These are phyloP conservation scores for Bipolaris gigantea DNA, from an alignment of 2,329 filamentous ascomycete genomes.

Conservation along the genomic window DNA sequence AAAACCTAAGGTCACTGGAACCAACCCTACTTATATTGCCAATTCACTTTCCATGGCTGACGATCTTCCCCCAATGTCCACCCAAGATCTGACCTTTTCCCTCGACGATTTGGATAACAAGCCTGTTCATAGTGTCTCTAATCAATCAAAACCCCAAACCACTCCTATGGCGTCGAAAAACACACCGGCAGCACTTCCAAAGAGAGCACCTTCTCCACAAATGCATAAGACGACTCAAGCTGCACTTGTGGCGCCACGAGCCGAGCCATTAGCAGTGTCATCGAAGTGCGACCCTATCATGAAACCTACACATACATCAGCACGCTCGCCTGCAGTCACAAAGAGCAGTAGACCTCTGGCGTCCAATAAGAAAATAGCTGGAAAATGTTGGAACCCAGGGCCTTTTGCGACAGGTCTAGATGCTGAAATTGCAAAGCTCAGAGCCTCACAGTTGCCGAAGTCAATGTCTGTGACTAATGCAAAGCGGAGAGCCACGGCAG, in stretches of 20 bases:
- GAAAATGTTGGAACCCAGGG: slow-evolving; percentile 7
- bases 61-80: slow-evolving; percentile 38
- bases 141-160: not conserved
- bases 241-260: not conserved
- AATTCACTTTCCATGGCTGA: not conserved
- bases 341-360: not conserved
- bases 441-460: slow-evolving; percentile 7
- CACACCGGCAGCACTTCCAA: not conserved
- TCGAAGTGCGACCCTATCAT: not conserved
- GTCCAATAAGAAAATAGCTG: slow-evolving; percentile 6
- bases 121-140: not conserved
- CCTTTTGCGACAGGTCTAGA: slow-evolving; percentile 7
- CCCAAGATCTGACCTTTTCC: slow-evolving; percentile 46
- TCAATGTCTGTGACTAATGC: not conserved
- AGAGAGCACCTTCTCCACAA: not conserved
- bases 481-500: slow-evolving; percentile 2
- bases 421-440: slow-evolving; percentile 5
- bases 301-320: not conserved
- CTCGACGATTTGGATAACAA: slow-evolving; percentile 46
- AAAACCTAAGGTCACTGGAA: no score
- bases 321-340: not conserved
- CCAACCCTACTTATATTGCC: not conserved
- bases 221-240: not conserved
- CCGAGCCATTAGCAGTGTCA: not conserved
- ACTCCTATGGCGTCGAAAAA: not conserved